Base-by-base conservation (phyloP, 768 basidiomycete genomes). In the Chalciporus pseudorubinellus region DNA sequence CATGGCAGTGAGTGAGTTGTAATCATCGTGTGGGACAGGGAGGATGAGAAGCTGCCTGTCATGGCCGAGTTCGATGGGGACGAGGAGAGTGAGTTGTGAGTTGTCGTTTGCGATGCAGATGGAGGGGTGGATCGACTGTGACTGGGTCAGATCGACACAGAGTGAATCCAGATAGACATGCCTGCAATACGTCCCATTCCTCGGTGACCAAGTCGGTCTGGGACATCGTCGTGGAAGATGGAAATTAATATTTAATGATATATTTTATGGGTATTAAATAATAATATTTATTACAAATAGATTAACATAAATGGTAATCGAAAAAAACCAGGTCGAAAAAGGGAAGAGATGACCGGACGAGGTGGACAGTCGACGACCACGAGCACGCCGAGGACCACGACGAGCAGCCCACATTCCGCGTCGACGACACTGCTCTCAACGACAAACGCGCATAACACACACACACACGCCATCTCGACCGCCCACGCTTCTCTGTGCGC, bases 101-200 rank as follows among this genome's bases (percentile, higher is more conserved):
- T 71, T 64, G 26, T 67, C 61, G 44, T 70, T 77, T 6, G 80
- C 77, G 34, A 86, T 56, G 61, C 74, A 89, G 39, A 70, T 64
- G 62, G 89, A 85, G 33, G 89, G 89, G 63, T 84, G 87, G 40
- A 90, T 90, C n/a, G 88, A 82, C 88, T 90, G 56, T 9, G 53
- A 34, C 42, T 11, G 33, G 3, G 44, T 47, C 42, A 53, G 34
- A 36, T n/a, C 4, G 4, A 16, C 16, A 18, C 12, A 16, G 40
- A 14, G 20, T 24, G 7, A 21, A 16, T 41, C 6, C 60, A 45
- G 55, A 6, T 21, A n/a, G 10, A 63, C 72, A 31, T 54, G 83
- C 85, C 77, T 82, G 76, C 20, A 87, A 59, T 19, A 85, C 84
- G 52, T 83, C 78, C 63, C 74, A 78, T 62, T 87, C 85, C 61